Base-by-base conservation (phyloP, 2,329 filamentous ascomycete species). In the Cercospora sp. region DNA sequence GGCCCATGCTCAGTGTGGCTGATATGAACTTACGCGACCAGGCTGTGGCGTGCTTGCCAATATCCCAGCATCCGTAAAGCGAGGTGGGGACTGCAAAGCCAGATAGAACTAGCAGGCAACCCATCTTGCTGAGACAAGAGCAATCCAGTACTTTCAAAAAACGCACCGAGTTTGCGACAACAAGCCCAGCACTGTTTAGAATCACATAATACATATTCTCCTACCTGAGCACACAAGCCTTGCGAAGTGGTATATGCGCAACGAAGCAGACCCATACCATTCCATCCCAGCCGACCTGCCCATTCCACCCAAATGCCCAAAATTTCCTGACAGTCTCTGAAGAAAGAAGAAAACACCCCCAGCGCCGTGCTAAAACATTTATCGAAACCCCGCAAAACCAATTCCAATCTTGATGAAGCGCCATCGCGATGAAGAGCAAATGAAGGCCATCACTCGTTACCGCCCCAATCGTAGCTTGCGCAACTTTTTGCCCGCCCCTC, bases 221-320 rank as follows among this genome's bases (percentile, higher is more conserved):
- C 49, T 55, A 55, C 49, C 49, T 55, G 30, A 55, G 49, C 49
- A 55, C 49, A 55, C 49, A 55, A 55, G 49, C 49, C 49, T 10
- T 16, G 24, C 24, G 21, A 63, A 66, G 59, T 66, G 59, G 65
- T 66, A 66, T 66, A 66, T 66, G 59, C 65, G 65, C 65, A 32
- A 43, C 32, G 63, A 45, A 59, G 40, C 18, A 66, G 26, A 63
- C 28, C 40, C 45, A 28, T 28, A 8, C 59, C 58, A 13, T 21
- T 28, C 55, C 21, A 21, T 49, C 12, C 32, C 65, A 28, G 12
- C 18, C n/a, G 26, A 30, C n/a, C 18, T n/a, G 49, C 58, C 49
- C 32, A 32, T 43, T n/a, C 66, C 61, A 55, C 16, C 51, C 37
- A 53, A 51, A 30, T 96, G 97, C 24, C 49, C 49, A 26, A 55